phyloP scores from a whole-genome alignment of 208 protist species.

The Acanthamoeba royreba region DNA sequence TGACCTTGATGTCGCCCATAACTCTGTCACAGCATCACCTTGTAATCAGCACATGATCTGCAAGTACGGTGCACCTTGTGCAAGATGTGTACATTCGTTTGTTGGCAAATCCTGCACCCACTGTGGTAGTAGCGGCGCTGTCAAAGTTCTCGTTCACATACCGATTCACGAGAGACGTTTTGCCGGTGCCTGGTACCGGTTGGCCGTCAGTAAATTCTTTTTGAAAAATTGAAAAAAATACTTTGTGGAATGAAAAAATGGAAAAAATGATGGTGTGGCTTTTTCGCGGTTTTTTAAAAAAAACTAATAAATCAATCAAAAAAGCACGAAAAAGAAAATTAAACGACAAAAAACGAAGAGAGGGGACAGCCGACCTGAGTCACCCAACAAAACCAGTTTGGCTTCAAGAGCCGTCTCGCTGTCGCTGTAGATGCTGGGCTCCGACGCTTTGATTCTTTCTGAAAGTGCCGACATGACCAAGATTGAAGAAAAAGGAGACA shows the following conservation, averaged over 20 bases:
- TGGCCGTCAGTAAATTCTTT: no score
- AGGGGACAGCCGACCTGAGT: not conserved
- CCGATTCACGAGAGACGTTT: not conserved
- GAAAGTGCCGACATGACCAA: not conserved
- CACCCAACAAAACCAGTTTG: not conserved
- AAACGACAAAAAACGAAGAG: not conserved
- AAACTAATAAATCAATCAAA: no score
- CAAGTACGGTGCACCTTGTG: not conserved
- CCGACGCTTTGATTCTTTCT: not conserved
- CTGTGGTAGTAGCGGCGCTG: not conserved
- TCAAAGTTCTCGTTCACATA: conserved; percentile 1
- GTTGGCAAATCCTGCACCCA: conserved; percentile 1
- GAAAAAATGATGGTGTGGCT: no score
- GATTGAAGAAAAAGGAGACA: no score
- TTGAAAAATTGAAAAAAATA: no score
- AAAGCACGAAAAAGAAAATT: not conserved
- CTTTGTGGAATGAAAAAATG: no score
- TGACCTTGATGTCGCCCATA: conserved; percentile 1
- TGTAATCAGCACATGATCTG: no score
- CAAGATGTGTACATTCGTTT: not conserved
- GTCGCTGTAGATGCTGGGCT: not conserved
- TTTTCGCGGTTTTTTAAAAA: no score
- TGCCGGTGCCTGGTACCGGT: conserved; percentile 31
- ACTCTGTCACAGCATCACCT: not conserved
- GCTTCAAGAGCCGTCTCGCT: not conserved